Conservation (phyloP, 805 yeast species). For the Groenewaldozyma salmanticensis region DNA sequence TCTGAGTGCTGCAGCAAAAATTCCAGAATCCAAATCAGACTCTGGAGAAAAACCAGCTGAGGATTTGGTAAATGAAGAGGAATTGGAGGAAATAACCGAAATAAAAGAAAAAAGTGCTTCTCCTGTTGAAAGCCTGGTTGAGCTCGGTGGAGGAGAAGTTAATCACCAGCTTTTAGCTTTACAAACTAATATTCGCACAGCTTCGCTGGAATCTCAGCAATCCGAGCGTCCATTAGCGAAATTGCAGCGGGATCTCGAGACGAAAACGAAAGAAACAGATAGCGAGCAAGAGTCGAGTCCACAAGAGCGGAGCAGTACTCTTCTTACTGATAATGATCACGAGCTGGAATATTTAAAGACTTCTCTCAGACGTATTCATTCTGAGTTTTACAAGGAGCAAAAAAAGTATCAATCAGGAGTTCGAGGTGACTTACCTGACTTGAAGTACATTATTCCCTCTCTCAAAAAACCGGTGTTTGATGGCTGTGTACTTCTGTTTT, state of each 20-base stretch:
- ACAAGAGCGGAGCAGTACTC: conserved; percentile 19
- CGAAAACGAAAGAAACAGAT: conserved; percentile 6
- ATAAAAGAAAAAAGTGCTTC: conserved; percentile 19
- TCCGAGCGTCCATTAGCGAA: conserved; percentile 78
- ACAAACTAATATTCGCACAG: conserved; percentile 55
- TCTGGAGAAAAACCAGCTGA: neutral
- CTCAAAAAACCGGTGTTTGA: conserved; percentile 61
- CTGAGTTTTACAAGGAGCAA: conserved; percentile 48
- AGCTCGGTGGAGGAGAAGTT: conserved; percentile 33
- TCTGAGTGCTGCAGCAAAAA: neutral
- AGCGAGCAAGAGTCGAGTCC: conserved; percentile 1
- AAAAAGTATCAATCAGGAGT: conserved; percentile 18
- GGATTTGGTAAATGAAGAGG: neutral
- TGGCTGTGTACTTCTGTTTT: conserved; percentile 63
- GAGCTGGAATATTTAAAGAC: conserved; percentile 58
- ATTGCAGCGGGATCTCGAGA: conserved; percentile 53
- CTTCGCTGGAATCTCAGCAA: conserved; percentile 68
- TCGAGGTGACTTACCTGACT: conserved; percentile 19
- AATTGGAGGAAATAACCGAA: neutral
- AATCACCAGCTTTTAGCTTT: conserved; percentile 34
- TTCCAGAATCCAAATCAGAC: too few species aligned
- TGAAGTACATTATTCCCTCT: conserved; percentile 40
- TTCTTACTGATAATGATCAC: conserved; percentile 69
- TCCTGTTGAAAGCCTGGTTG: conserved; percentile 14
- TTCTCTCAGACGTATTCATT: conserved; percentile 57